Evolutionary conservation across 75 land plant genomes (phyloP), one percentile per base, ranked within the genome.

Genomic region (Selaginella tamariscina): DNA sequence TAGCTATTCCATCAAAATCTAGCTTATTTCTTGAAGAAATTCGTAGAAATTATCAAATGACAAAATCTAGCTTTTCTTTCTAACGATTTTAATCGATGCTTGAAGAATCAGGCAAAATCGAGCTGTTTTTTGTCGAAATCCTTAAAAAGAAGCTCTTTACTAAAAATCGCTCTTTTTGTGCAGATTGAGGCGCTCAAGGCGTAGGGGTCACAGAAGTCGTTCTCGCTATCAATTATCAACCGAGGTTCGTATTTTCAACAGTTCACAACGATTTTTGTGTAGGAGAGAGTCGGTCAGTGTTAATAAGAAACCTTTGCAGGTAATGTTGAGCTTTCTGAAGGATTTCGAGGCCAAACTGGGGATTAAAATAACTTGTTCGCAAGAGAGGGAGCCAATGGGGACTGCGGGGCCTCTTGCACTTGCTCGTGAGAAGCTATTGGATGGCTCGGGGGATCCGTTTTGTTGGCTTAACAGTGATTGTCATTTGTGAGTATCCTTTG

Each of bases 371-470:
- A 84, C 84, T 2, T 89, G 91, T 79, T 92, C 97, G 21, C 88
- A 76, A 68, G 97, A 89, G 71, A 86, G 85, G 30, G 97, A 92
- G 73, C 96, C 97, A 32, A 79, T 92, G 66, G 97, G 97, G 32
- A 92, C 97, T 59, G 97, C 97, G 56, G 97, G 97, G 27, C 97
- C 97, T 27, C 73, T 92, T 29, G 97, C 97, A 31, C 73, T 92
- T 27, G 97, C 97, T 2, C 77, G 95, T 63, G 90, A 82, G 54
- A 86, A 84, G 74, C 80, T 92, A 18, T 62, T 82, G 1, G 97
- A 92, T 68, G 87, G 76, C 27, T 82, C 89, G 32, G 88, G 84
- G 54, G 84, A 84, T 32, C 87, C 95, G 2, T 92, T 92, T 68
- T 92, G 89, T 75, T 87, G 86, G 62, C 85, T 92, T 33, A 92